Base-by-base conservation (phyloP, 1,284 basidiomycete genomes). In the Porogramme epimiltina region DNA sequence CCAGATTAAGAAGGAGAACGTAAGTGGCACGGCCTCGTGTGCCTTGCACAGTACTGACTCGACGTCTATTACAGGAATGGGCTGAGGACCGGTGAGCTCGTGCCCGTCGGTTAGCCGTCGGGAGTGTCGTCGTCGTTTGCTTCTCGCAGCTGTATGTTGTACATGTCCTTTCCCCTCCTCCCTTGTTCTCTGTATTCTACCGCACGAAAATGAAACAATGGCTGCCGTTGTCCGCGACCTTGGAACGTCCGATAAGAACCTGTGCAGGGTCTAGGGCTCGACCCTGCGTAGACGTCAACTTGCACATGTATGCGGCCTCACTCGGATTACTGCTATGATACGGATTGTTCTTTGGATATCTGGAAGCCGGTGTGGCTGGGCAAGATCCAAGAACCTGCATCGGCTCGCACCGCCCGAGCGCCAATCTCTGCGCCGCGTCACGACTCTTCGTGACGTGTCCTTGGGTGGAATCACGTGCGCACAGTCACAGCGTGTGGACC, bases 1-100 rank as follows among this genome's bases (percentile, higher is more conserved):
- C 42, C 96, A 99, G 76, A 99, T 99, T 80, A 94, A 95, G 84
- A 98, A 98, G 77, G 97, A 99, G 80, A 99, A 99, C 73, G 96
- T 91, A 66, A 78, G 88, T 77, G 13, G 2, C 18, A 2, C 4
- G 22, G 38, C 23, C 15, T 13, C 9, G 25, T 24, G 23, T 39
- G 9, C n/a, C 20, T 42, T 22, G 22, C 22, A 13, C 19, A 11
- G 24, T 16, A 40, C 46, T 56, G 42, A 53, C 44, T 19, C 15
- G 33, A 19, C 5, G 24, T 42, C 36, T 10, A 18, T 49, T 23
- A 45, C 51, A 65, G 89, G 89, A 92, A 89, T 92, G 89, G 89
- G 90, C 89, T 55, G 90, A 92, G 77, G 90, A 92, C 66, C 85
- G 89, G 74, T 91, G 77, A 82, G 64, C 52, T 54, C 58, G 39